Conservation (phyloP, 2,329 filamentous ascomycete species). For the Neofusicoccum kwambonambiense region DNA sequence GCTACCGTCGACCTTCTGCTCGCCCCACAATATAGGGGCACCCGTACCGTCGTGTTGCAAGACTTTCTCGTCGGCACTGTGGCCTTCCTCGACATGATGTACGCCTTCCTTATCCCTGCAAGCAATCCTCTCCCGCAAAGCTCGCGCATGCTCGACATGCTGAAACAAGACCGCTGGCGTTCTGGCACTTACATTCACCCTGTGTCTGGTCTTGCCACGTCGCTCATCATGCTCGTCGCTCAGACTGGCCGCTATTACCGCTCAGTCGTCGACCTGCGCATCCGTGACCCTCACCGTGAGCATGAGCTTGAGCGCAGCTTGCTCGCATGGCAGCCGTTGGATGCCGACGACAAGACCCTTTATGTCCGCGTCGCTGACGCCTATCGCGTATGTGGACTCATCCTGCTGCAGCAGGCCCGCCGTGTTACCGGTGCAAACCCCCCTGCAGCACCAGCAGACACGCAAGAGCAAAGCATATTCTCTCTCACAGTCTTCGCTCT, state of each 20-base stretch:
- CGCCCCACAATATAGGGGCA: too few relatives aligned
- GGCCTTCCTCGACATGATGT: too few relatives aligned
- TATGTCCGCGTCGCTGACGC: not conserved
- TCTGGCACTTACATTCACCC: too few relatives aligned
- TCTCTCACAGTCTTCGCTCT: not conserved
- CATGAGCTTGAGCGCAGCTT: not conserved
- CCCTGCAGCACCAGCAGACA: not conserved
- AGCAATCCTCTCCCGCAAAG: too few relatives aligned
- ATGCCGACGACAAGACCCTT: not conserved
- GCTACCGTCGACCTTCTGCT: too few relatives aligned
- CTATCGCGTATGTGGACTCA: not conserved
- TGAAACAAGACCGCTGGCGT: too few relatives aligned
- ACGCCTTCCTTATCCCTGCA: too few relatives aligned
- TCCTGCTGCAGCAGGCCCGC: not conserved
- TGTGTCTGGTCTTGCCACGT: too few relatives aligned
- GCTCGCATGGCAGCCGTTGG: not conserved
- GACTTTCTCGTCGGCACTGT: too few relatives aligned
- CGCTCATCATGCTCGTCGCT: too few relatives aligned
- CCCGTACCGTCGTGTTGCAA: too few relatives aligned
- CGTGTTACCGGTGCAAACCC: not conserved
- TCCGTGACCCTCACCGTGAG: not conserved
- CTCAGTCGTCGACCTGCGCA: not conserved
- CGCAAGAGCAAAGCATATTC: not conserved
- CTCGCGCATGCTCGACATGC: too few relatives aligned
- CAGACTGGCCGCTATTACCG: not conserved